A percentile compares a stretch with the other conserved stretches of the same genome.
These are phyloP conservation scores for Yamadazyma endophytica DNA, from an alignment of 805 yeast genomes.

Conservation along the genomic window DNA sequence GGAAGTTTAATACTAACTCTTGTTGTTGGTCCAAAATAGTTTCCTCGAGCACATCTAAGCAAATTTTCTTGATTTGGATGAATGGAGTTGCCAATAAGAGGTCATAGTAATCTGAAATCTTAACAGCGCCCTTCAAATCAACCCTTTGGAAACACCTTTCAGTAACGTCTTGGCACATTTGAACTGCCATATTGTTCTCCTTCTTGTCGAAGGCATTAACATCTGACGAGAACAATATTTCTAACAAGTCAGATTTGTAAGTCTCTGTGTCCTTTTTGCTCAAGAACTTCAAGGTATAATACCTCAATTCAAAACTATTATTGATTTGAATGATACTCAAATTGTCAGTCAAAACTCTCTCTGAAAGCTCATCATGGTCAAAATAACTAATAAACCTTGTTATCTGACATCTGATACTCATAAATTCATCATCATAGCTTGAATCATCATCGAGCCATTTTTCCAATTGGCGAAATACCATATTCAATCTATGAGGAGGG, in stretches of 20 bases:
- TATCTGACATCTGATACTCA: slow-evolving; percentile 47
- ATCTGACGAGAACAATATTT: slow-evolving; percentile 8
- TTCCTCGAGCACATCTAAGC: slow-evolving; percentile 33
- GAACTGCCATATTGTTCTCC: slow-evolving; percentile 27
- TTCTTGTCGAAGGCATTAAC: slow-evolving; percentile 26
- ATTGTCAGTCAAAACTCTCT: slow-evolving; percentile 33
- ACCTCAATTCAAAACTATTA: slow-evolving; percentile 39
- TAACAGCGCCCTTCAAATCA: slow-evolving; percentile 3
- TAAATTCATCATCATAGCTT: slow-evolving; percentile 55
- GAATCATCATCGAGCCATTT: slow-evolving; percentile 61
- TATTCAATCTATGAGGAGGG: slow-evolving; percentile 60
- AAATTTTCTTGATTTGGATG: slow-evolving; percentile 38
- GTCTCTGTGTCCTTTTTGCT: slow-evolving; percentile 11
- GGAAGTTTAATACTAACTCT: slow-evolving; percentile 57
- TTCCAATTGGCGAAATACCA: slow-evolving; percentile 52
- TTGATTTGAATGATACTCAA: slow-evolving; percentile 37
- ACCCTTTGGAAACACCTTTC: slow-evolving; percentile 19
- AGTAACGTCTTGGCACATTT: slow-evolving; percentile 32
- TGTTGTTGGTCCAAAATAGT: slow-evolving; percentile 49
- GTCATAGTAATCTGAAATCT: slow-evolving; percentile 26
- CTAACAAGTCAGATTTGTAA: not conserved
- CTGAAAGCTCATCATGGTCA: slow-evolving; percentile 4
- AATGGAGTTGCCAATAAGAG: slow-evolving; percentile 19
- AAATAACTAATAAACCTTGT: slow-evolving; percentile 37
- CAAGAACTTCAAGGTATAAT: slow-evolving; percentile 43